A percentile compares a stretch with the other conserved stretches of the same genome.
Conservation (phyloP, 1,139 yeast genomes). For the Pichia sp. region DNA sequence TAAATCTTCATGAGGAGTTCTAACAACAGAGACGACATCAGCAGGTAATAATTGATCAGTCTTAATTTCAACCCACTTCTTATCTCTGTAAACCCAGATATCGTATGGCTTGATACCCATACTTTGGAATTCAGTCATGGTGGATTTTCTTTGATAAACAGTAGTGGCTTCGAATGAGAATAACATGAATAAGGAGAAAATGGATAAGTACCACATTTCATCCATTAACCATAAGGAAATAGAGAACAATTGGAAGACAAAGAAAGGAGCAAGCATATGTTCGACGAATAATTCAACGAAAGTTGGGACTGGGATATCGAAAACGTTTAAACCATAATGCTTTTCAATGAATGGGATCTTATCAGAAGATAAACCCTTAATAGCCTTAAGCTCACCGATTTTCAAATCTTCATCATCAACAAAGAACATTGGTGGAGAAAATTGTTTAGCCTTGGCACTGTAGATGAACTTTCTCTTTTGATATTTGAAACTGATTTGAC, state of each 20-base stretch:
- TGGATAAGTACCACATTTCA: slow-evolving; percentile 94
- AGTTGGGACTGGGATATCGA: slow-evolving; percentile 95
- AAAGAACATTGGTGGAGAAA: slow-evolving; percentile 77
- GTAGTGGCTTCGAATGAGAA: slow-evolving; percentile 93
- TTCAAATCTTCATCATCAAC: slow-evolving; percentile 63
- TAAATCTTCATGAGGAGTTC: slow-evolving; percentile 80
- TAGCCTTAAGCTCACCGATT: slow-evolving; percentile 56
- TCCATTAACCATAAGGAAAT: slow-evolving; percentile 97
- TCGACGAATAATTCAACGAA: slow-evolving; percentile 89
- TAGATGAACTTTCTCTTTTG: slow-evolving; percentile 91
- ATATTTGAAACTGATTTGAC: slow-evolving; percentile 71
- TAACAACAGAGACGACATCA: slow-evolving; percentile 82
- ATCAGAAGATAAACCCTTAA: slow-evolving; percentile 52
- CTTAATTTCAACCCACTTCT: slow-evolving; percentile 65
- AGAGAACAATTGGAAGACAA: slow-evolving; percentile 94
- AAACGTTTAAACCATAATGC: slow-evolving; percentile 78
- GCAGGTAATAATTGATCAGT: slow-evolving; percentile 87
- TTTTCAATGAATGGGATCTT: slow-evolving; percentile 50
- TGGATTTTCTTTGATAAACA: slow-evolving; percentile 91
- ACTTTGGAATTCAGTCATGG: slow-evolving; percentile 92
- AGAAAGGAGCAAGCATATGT: slow-evolving; percentile 98
- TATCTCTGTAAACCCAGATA: slow-evolving; percentile 69
- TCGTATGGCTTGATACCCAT: slow-evolving; percentile 96
- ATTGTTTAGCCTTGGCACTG: slow-evolving; percentile 50
- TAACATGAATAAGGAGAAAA: slow-evolving; percentile 89